A percentile compares a stretch with the other conserved stretches of the same genome.
Evolutionary conservation across 805 yeast species (phyloP).

Genomic region (Maudiozyma turicensis): DNA sequence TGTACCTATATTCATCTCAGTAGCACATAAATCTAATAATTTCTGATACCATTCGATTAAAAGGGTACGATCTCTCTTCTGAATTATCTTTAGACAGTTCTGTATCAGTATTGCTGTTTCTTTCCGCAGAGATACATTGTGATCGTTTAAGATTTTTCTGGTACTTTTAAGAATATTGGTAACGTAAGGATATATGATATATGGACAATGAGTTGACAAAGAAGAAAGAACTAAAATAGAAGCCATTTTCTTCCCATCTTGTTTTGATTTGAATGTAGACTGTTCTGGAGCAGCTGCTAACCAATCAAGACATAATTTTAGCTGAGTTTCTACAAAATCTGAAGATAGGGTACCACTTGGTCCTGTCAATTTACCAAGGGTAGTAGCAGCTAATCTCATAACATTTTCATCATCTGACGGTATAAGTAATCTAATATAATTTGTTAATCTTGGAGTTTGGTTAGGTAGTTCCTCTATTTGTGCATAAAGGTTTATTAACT

Average conservation of each 20-base stretch:
- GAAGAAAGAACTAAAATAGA: conserved; percentile 73
- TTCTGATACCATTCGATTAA: conserved; percentile 63
- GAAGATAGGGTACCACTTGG: conserved; percentile 83
- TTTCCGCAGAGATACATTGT: conserved; percentile 54
- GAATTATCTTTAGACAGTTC: conserved; percentile 63
- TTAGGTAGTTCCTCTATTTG: conserved; percentile 72
- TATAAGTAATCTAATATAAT: conserved; percentile 63
- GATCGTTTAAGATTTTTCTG: conserved; percentile 77
- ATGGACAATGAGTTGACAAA: conserved; percentile 74
- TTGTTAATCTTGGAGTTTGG: conserved; percentile 74
- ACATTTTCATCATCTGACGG: conserved; percentile 70
- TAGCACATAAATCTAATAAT: conserved; percentile 53
- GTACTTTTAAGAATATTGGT: conserved; percentile 66
- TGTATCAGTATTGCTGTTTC: conserved; percentile 76
- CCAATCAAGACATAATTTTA: conserved; percentile 81
- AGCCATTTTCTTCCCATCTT: conserved; percentile 79
- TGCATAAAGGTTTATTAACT: conserved; percentile 70
- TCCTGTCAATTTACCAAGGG: conserved; percentile 74
- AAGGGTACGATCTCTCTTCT: conserved; percentile 62
- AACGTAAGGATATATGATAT: conserved; percentile 63
- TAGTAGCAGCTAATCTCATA: conserved; percentile 71
- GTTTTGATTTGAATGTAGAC: conserved; percentile 34
- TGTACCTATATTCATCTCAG: conserved; percentile 37
- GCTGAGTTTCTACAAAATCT: conserved; percentile 84
- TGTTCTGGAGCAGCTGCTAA: conserved; percentile 40